Conservation (phyloP, 148 eudicot genomes). For the Amaranthus palmeri region DNA sequence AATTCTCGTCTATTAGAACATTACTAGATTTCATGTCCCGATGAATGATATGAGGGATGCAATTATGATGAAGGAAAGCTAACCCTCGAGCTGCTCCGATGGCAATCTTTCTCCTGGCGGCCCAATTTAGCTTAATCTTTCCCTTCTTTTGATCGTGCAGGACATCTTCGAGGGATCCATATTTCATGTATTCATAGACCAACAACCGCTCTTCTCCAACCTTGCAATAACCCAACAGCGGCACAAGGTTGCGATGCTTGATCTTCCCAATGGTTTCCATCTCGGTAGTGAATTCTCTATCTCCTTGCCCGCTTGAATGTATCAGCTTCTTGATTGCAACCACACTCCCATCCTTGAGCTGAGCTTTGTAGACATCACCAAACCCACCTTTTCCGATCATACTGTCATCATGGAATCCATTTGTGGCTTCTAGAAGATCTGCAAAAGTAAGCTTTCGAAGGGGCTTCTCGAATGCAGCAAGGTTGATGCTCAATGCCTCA, state of each 20-base stretch:
- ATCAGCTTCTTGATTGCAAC: conserved; percentile 91
- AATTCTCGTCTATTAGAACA: conserved; percentile 65
- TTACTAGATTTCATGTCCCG: conserved; percentile 95
- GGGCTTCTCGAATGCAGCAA: conserved; percentile 74
- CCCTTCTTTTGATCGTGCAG: conserved; percentile 52
- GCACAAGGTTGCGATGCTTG: conserved; percentile 81
- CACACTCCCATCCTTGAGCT: conserved; percentile 69
- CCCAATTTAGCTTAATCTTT: conserved; percentile 71
- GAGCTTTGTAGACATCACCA: conserved; percentile 89
- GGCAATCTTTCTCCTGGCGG: conserved; percentile 67
- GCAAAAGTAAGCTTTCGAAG: conserved; percentile 77
- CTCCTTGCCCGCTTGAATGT: conserved; percentile 85
- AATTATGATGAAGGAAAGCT: conserved; percentile 83
- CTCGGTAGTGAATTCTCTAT: conserved; percentile 80
- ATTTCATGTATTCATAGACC: conserved; percentile 91
- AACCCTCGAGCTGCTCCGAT: conserved; percentile 84
- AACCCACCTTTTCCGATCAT: conserved; percentile 86
- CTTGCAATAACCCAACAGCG: conserved; percentile 83
- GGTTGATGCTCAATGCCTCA: conserved; percentile 77
- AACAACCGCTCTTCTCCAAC: conserved; percentile 86
- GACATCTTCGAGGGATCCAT: conserved; percentile 83
- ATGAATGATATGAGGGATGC: conserved; percentile 85
- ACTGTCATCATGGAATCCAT: conserved; percentile 68
- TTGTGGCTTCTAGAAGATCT: conserved; percentile 84
- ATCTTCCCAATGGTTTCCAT: conserved; percentile 95